Base-by-base conservation (phyloP, 2,329 filamentous ascomycete genomes). In the Xylaria sp. region DNA sequence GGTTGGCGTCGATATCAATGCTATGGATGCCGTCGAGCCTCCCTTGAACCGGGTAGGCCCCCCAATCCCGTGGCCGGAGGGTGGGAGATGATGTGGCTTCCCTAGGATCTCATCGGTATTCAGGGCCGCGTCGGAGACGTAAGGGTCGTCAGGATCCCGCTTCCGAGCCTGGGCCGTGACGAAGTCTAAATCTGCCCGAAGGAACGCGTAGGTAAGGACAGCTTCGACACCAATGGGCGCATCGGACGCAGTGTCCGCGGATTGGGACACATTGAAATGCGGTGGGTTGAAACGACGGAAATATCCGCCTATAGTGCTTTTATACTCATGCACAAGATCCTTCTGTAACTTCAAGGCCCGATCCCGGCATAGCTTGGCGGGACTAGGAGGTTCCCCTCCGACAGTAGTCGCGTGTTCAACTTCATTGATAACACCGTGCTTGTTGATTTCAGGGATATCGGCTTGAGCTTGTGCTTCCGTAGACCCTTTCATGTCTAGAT, bases 101-200 rank as follows among this genome's bases (percentile, higher is more conserved):
- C 93, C 93, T 3, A 97, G 86, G 53, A 97, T 89, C 78, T 97
- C 94, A 76, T 94, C 89, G 71, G 91, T 88, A 81, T 97, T 97
- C 56, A 98, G 84, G 0, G 94, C 94, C 27, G 87, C 85, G 77
- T 98, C 94, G 51, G 89, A 86, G 19, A 89, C 84, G 48, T 90
- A 87, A 3, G 88, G 84, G 74, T 97, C 92, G 71, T 92, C 87
- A 0, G 90, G 86, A 74, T 92, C 88, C n/a, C 90, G 86, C 78
- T 97, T 97, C 54, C 88, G 87, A 4, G 94, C 94, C 80, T 98
- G 95, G 0, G 93, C 94, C 5, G 92, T 89, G 63, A 98, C 90
- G 76, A 99, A 99, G 80, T 98, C 95, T 60, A 98, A 88, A 79
- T 99, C 96, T 39, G 94, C 94, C 74, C 93, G 92, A 57, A 99